Evolutionary conservation across 192 early-diverging fungal genomes (phyloP), one percentile per base, ranked within the genome.

Genomic region (Gryganskiella cystojenkinii): DNA sequence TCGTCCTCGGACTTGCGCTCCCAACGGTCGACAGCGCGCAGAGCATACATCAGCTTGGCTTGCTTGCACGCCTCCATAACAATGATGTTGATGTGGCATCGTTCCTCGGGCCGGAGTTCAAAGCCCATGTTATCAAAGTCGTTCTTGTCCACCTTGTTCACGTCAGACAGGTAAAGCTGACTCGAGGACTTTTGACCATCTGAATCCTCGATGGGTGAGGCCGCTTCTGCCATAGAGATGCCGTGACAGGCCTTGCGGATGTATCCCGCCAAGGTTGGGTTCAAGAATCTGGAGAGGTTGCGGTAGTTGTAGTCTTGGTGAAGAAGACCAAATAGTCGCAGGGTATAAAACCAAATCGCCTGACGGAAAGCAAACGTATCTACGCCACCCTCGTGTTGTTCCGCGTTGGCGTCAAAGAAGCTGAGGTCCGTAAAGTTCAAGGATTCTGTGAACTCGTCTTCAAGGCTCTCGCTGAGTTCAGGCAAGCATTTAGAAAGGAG

Each of bases 81-180:
- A 56, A 89, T 70, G 15, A 89, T 59, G 46, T 84, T 86, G 33
- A 89, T 70, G 51, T 87, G 87, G 47, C 86, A 87, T 58, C 87
- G 85, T 53, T 89, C 87, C 71, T 89, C 87, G 8, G 82, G 80
- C 44, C 86, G 66, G 17, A 88, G 61, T n/a, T 80, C 71, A 59
- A 87, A 71, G 10, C 86, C 86, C 67, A 87, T 80, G 56, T 80
- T 76, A 8, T 69, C 79, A 83, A 86, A 89, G 59, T 89, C 87
- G 14, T 71, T 73, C 37, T 61, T 69, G 35, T 78, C 71, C 27
- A 85, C 69, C 30, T 70, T 71, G 56, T 84, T 75, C 22, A 67
- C 54, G 27, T 76, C 73, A 2, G 65, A 63, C 27, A 73, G 50
- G 28, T 58, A 60, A 25, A 34, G 34, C 43, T 65, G 67, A 13